Evolutionary conservation across 1,284 basidiomycete species (phyloP).

Genomic region (Heterobasidion occidentale): DNA sequence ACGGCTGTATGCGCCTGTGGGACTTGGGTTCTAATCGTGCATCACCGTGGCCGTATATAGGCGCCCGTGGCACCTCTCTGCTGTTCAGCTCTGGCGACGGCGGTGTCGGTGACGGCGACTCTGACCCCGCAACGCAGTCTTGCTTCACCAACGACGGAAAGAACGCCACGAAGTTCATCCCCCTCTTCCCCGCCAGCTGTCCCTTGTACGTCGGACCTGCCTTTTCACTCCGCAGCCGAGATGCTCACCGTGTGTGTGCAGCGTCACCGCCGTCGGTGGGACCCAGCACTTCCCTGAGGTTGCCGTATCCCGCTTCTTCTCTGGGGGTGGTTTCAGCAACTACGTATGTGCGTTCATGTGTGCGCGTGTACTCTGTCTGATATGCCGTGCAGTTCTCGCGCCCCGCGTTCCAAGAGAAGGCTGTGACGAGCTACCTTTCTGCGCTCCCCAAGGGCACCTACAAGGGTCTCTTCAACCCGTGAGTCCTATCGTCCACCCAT

Average conservation of each 20-base stretch:
- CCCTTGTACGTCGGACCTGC: conserved; percentile 31
- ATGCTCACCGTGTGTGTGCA: conserved; percentile 2
- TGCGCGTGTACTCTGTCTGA: background rate
- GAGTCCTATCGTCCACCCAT: conserved; percentile 14
- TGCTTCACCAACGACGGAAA: conserved; percentile 59
- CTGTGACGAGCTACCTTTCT: conserved; percentile 33
- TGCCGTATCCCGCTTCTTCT: conserved; percentile 18
- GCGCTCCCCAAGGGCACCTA: conserved; percentile 39
- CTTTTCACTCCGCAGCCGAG: background rate
- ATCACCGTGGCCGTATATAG: conserved; percentile 20
- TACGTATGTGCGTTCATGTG: conserved; percentile 23
- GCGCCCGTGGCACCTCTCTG: conserved; percentile 59
- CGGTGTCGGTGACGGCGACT: conserved; percentile 60
- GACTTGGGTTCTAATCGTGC: conserved; percentile 1
- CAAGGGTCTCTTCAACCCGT: conserved; percentile 53
- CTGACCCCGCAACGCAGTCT: conserved; percentile 37
- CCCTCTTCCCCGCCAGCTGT: conserved; percentile 52
- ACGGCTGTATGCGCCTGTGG: background rate
- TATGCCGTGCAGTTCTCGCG: conserved; percentile 36
- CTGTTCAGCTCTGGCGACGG: conserved; percentile 59
- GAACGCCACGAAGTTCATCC: conserved; percentile 49
- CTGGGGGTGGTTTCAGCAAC: conserved; percentile 51
- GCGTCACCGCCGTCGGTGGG: conserved; percentile 56
- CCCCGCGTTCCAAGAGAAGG: conserved; percentile 45
- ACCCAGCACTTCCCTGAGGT: conserved; percentile 49